These are phyloP conservation scores for Eragrostis tef DNA, from an alignment of 202 grass and related monocot genomes.

Conservation along the genomic window DNA sequence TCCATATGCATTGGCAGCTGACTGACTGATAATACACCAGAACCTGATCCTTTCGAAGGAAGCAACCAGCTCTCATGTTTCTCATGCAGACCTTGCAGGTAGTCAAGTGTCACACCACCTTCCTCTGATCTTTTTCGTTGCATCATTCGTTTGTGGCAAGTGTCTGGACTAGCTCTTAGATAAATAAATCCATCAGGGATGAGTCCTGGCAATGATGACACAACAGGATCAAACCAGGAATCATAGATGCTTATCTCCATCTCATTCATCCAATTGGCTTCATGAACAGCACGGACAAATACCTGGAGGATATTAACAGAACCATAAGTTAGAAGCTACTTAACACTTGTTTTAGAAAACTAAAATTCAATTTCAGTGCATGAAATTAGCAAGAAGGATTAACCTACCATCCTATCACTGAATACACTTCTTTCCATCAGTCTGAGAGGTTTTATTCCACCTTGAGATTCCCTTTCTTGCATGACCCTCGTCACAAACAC, in stretches of 20 bases:
- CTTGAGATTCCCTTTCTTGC: constrained; percentile 96
- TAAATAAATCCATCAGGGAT: constrained; percentile 98
- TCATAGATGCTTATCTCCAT: constrained; percentile 99
- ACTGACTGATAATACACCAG: constrained; percentile 74
- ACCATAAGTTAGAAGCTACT: not conserved
- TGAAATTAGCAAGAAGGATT: constrained; percentile 28
- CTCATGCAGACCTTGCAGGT: constrained; percentile 89
- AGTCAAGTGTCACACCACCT: constrained; percentile 86
- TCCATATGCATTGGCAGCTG: constrained; percentile 68
- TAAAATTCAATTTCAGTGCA: constrained; percentile 9
- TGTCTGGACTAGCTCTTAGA: constrained; percentile 87
- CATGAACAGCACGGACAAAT: constrained; percentile 93
- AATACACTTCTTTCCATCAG: constrained; percentile 99
- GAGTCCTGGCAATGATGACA: constrained; percentile 83
- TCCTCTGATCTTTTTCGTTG: constrained; percentile 85
- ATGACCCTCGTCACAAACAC: constrained; percentile 95
- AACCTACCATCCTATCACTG: constrained; percentile 91
- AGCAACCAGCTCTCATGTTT: constrained; percentile 97
- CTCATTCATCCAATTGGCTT: constrained; percentile 99
- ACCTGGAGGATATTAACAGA: constrained; percentile 52
- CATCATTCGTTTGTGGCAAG: constrained; percentile 92
- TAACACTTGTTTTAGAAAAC: not conserved
- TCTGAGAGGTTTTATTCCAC: constrained; percentile 91
- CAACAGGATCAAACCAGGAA: constrained; percentile 97
- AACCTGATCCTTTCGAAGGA: constrained; percentile 58